Evolutionary conservation across 768 basidiomycete species (phyloP).

Genomic region (Clavaria fumosa): DNA sequence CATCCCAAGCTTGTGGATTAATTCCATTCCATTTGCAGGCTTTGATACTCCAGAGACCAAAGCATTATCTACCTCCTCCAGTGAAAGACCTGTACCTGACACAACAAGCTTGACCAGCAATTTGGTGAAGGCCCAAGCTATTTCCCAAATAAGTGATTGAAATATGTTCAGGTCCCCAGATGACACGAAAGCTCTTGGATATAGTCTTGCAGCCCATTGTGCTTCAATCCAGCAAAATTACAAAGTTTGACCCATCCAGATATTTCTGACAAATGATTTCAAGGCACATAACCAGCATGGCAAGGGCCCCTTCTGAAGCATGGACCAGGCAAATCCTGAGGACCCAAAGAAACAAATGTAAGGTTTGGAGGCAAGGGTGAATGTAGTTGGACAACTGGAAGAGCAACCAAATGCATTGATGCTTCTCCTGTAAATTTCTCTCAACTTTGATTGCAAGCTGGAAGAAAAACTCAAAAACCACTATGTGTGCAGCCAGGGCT

Average conservation of each 20-base stretch:
- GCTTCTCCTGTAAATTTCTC: constrained; percentile 4
- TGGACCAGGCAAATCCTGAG: constrained; percentile 4
- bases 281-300: constrained; percentile 6
- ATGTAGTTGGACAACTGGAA: constrained; percentile 8
- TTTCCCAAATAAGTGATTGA: constrained; percentile 11
- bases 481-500: constrained; percentile 9
- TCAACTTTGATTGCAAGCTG: constrained; percentile 8
- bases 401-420: constrained; percentile 2
- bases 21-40: constrained; percentile 6
- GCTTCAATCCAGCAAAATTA: constrained; percentile 9
- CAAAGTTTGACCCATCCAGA: constrained; percentile 6
- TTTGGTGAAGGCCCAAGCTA: constrained; percentile 8
- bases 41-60: constrained; percentile 9
- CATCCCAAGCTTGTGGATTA: constrained; percentile 12
- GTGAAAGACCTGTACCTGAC: constrained; percentile 8
- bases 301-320: constrained; percentile 8
- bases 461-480: constrained; percentile 11
- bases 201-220: constrained; percentile 7
- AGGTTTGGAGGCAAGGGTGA: constrained; percentile 2
- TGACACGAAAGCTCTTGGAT: constrained; percentile 10
- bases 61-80: constrained; percentile 9
- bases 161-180: constrained; percentile 7
- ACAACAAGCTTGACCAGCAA: constrained; percentile 6
- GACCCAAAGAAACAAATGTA: constrained; percentile 10
- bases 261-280: constrained; percentile 4